Percentiles rank a stretch among this genome's conserved stretches.
Conservation (phyloP, 202 grass and related monocot species). For the Setaria italica region DNA sequence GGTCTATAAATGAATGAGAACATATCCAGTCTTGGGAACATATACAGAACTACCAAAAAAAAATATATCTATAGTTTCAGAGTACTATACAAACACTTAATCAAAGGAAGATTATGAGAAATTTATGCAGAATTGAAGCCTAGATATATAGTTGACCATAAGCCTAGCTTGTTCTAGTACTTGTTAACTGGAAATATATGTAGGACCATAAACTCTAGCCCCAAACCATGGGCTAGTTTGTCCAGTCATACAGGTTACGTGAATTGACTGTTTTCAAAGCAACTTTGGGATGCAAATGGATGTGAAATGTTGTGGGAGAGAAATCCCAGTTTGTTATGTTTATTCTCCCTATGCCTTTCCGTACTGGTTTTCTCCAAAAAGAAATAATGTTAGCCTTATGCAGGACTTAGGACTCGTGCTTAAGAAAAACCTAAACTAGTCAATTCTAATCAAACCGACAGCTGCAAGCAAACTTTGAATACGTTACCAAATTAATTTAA, state of each 20-base stretch:
- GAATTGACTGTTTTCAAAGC: neutral
- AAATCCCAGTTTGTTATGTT: neutral
- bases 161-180: neutral
- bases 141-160: neutral
- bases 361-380: neutral
- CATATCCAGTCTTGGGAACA: neutral
- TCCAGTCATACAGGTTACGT: neutral
- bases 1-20: neutral
- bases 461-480: conserved; percentile 15
- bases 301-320: neutral
- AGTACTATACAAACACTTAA: neutral
- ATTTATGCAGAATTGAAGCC: neutral
- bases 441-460: neutral
- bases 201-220: neutral
- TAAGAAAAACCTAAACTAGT: conserved; percentile 8
- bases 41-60: too few relatives aligned
- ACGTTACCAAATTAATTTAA: neutral
- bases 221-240: conserved; percentile 32
- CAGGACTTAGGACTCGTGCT: neutral
- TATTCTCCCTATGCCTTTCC: conserved; percentile 11
- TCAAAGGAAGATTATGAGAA: neutral
- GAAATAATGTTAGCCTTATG: neutral
- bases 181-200: neutral
- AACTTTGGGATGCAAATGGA: conserved; percentile 15
- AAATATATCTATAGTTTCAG: too few relatives aligned